These are phyloP conservation scores for Pseudogymnoascus sp. DNA, from an alignment of 2,329 filamentous ascomycete genomes.

Conservation along the genomic window DNA sequence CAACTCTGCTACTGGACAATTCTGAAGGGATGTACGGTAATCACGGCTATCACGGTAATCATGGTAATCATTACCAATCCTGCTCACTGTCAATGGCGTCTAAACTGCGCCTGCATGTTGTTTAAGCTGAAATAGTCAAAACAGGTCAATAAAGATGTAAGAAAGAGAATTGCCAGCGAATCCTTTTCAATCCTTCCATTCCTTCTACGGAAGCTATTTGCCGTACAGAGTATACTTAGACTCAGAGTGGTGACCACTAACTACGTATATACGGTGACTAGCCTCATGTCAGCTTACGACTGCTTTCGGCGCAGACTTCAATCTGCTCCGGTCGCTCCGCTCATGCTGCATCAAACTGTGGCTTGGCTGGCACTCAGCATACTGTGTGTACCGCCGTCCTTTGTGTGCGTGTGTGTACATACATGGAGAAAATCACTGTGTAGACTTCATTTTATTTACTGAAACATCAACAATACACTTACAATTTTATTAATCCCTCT, in stretches of 20 bases:
- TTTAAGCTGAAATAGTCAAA: neutral
- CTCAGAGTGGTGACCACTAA: neutral
- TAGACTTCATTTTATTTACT: neutral
- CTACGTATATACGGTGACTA: neutral
- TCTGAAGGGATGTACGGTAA: no score
- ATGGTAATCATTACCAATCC: slow-evolving; percentile 3
- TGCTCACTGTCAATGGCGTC: neutral
- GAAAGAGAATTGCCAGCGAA: neutral
- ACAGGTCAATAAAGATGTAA: neutral
- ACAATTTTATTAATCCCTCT: neutral
- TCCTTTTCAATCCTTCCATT: neutral
- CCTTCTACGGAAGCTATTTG: neutral
- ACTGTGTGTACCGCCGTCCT: neutral
- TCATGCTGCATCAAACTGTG: neutral
- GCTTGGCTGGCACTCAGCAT: neutral
- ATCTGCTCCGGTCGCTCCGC: neutral
- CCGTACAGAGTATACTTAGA: neutral
- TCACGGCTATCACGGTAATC: neutral
- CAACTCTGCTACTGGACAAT: neutral
- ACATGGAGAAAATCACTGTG: neutral
- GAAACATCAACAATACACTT: neutral
- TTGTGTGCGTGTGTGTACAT: neutral
- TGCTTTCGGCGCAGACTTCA: neutral
- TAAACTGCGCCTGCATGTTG: neutral
- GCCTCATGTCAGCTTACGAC: slow-evolving; percentile 7